Evolutionary conservation across 2,329 filamentous ascomycete species (phyloP), one percentile per base, ranked within the genome.

Genomic region (Domatiomyces catenatus): DNA sequence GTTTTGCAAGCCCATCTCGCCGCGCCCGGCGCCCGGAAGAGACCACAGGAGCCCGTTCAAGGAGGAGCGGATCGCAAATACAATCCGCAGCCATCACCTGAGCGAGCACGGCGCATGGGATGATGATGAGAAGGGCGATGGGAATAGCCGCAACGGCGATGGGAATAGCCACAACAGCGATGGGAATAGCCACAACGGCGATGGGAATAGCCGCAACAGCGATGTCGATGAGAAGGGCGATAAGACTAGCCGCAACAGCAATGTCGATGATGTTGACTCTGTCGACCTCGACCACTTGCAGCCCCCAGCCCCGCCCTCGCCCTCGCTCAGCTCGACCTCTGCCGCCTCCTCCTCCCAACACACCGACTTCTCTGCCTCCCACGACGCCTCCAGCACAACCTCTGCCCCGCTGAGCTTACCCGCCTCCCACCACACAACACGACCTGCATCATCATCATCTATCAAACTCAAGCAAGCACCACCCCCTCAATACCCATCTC

Each of bases 21-120:
- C 19, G 8, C 75, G 77, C 5, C 63, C 71, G 17, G 52, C 58
- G 17, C 56, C 60, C 48, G 32, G 75, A 73, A 59, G 56, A 46
- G 47, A 60, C 56, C 66, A 57, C 64, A 76, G 77, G 61, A 81
- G 82, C 0, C 80, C 84, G 0, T 95, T 95, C 66, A 94, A 88
- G 5, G 86, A 92, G 62, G 84, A 80, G 26, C 83, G 88, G 59
- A 95, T 95, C 58, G 80, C 83, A 39, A 81, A 90, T 61, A 90
- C 88, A 62, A 89, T 95, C 50, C 75, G 86, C 45, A 83, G 81
- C 5, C 80, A 80, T 55, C 80, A 76, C 66, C 70, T 74, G 48
- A 76, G 70, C 52, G 69, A 51, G 20, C 48, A 56, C 19, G 50
- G 45, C 5, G 2, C 5, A 28, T 17, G 12, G 19, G 18, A 20